phyloP scores from a whole-genome alignment of 176 grass and related monocot genomes.

The Canna indica region DNA sequence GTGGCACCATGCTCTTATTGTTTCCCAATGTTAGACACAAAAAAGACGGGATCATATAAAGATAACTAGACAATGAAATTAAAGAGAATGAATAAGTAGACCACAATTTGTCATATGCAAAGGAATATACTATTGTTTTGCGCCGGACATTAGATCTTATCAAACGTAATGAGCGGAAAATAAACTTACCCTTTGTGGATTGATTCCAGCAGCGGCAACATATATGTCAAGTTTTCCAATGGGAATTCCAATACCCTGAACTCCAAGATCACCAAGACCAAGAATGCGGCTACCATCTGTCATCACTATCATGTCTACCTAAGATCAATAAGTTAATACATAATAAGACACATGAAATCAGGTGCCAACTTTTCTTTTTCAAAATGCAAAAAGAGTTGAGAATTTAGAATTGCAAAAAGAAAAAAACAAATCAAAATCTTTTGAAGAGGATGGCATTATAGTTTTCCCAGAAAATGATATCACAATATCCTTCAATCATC shows the following conservation, averaged over 20 bases:
- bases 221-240: conserved; percentile 99
- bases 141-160: no score
- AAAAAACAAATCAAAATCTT: not conserved
- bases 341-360: not conserved
- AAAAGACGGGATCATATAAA: not conserved
- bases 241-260: conserved; percentile 97
- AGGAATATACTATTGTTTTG: no score
- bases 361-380: no score
- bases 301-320: conserved; percentile 93
- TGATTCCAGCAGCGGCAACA: conserved; percentile 94
- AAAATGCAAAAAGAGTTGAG: no score
- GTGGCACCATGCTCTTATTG: not conserved
- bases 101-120: not conserved
- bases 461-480: no score
- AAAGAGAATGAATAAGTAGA: not conserved
- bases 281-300: conserved; percentile 95
- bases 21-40: not conserved
- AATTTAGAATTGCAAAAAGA: not conserved
- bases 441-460: no score
- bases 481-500: no score
- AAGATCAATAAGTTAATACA: conserved; percentile 20
- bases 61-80: not conserved
- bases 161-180: not conserved
- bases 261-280: conserved; percentile 94
- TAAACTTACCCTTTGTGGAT: conserved; percentile 70